Evolutionary conservation across 371 early-diverging fungal genomes (phyloP).

Genomic region (Rhizopus delemar): DNA sequence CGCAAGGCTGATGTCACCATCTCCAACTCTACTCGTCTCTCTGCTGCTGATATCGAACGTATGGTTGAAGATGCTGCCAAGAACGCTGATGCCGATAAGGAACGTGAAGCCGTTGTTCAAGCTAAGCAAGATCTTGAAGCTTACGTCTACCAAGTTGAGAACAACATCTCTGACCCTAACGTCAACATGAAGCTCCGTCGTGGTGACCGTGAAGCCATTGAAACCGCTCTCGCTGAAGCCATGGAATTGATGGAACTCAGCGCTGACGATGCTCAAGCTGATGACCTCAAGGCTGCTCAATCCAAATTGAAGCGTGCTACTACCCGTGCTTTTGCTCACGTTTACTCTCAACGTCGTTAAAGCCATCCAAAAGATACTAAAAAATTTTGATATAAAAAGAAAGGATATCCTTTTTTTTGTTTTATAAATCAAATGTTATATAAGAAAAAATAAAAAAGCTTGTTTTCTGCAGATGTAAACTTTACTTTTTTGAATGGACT

Average conservation of each 20-base stretch:
- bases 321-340: conserved; percentile 74
- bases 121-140: conserved; percentile 87
- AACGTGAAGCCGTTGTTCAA: conserved; percentile 75
- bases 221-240: conserved; percentile 83
- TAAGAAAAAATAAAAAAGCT: background rate
- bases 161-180: conserved; percentile 80
- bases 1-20: conserved; percentile 89
- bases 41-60: conserved; percentile 87
- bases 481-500: no score
- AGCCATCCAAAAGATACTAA: conserved; percentile 1
- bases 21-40: conserved; percentile 89
- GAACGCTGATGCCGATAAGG: conserved; percentile 84
- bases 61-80: conserved; percentile 89
- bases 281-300: conserved; percentile 84
- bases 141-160: conserved; percentile 86
- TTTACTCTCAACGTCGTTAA: conserved; percentile 63
- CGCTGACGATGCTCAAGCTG: conserved; percentile 81
- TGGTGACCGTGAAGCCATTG: conserved; percentile 82
- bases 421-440: background rate
- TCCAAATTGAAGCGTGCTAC: conserved; percentile 89
- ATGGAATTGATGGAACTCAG: conserved; percentile 84
- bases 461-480: background rate
- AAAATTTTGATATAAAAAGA: conserved; percentile 25
- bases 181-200: conserved; percentile 80
- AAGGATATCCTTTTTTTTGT: background rate